Evolutionary conservation across 306 rosid species (phyloP), one percentile per base, ranked within the genome.

Genomic region (Pyrus pyrifolia): DNA sequence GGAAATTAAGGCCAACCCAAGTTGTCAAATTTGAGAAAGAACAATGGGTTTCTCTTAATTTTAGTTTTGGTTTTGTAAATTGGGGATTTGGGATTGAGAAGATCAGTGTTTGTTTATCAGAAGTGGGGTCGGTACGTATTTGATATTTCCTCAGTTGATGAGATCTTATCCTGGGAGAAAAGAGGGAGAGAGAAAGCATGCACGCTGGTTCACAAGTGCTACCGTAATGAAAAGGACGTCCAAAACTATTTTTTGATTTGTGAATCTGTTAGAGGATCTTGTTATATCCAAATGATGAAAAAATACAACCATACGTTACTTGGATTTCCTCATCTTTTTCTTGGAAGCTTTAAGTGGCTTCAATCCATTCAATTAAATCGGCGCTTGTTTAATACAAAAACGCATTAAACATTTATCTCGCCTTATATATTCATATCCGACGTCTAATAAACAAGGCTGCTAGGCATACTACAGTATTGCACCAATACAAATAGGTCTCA

Each of bases 91-190:
- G 55, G 55, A 49, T 14, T 49, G 8, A 5, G 21, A 49, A 49
- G 55, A 15, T 5, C 42, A 38, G 42, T 38, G 42, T 38, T 49
- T 49, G 3, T 15, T 70, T 69, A 17, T 67, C 53, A 13, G 63
- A 59, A 21, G 86, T 73, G 83, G 91, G 91, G 86, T 79, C 14
- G 30, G 40, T 76, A 18, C 57, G 75, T 29, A 35, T 79, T 53
- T n/a, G 67, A 80, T 62, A 70, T 83, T 83, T 76, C 82, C 12
- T 58, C 33, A 13, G 57, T 58, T 23, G 44, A 70, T 53, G 51
- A 5, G 44, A 82, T 88, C 93, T 87, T 89, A 82, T 87, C 96
- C 87, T 14, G 68, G 42, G 66, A 11, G 21, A 46, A 49, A 2
- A 0, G 55, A 49, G 53, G 17, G 53, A 46, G 19, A 23, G 25